These are phyloP conservation scores for Penicillium angulare DNA, from an alignment of 495 filamentous ascomycete species.

Conservation along the genomic window DNA sequence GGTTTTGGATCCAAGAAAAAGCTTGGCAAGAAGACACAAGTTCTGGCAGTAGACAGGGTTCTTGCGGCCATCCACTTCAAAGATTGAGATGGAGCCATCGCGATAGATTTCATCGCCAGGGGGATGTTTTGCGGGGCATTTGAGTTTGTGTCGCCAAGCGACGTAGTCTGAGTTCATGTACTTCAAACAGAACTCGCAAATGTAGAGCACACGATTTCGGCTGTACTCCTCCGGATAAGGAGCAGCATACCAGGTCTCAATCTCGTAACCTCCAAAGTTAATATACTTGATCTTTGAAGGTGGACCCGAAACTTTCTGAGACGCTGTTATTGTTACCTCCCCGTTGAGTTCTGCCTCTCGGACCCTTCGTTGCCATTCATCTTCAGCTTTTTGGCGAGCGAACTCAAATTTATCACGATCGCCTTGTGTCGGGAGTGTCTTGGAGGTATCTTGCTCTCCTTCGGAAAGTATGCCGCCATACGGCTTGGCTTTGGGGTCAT, in stretches of 20 bases:
- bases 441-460: constrained; percentile 84
- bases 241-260: constrained; percentile 99
- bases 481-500: constrained; percentile 87
- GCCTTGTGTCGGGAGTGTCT: constrained; percentile 73
- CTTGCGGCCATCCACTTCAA: constrained; percentile 95
- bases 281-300: constrained; percentile 98
- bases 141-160: constrained; percentile 95
- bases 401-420: constrained; percentile 85
- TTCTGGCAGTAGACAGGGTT: constrained; percentile 98
- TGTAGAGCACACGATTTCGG: constrained; percentile 89
- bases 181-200: constrained; percentile 98
- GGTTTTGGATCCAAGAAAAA: constrained; percentile 96
- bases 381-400: constrained; percentile 84
- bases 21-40: constrained; percentile 89
- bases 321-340: constrained; percentile 48
- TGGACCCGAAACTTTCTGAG: constrained; percentile 75
- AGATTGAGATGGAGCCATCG: constrained; percentile 89
- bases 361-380: constrained; percentile 75
- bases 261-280: constrained; percentile 94
- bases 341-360: constrained; percentile 44
- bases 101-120: constrained; percentile 98
- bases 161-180: constrained; percentile 99
- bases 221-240: constrained; percentile 99
- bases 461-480: constrained; percentile 93
- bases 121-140: constrained; percentile 93